Base-by-base conservation (phyloP, 176 grass and related monocot genomes). In the Neostapfia colusana region DNA sequence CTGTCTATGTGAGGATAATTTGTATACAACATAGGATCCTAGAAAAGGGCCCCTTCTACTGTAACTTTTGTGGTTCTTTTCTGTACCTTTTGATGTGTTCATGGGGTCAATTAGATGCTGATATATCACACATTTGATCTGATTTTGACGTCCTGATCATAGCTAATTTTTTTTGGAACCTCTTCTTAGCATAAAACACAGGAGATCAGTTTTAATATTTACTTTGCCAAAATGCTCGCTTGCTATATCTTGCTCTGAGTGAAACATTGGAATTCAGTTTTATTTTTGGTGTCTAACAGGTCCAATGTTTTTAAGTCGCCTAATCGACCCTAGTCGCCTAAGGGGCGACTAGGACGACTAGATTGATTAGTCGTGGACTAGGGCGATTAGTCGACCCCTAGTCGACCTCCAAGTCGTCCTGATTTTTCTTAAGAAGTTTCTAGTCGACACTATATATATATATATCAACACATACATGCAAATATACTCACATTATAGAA, bases 181-280 rank as follows among this genome's bases (percentile, higher is more conserved):
- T 64, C 18, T 36, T 76, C 63, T 76, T 76, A 13, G 28, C 26
- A 64, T 27, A 77, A 20, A 64, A 49, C 38, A 6, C 23, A 46
- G 2, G 57, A 27, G 20, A 46, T 20, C 5, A 0, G 35, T 25
- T 69, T 67, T 77, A 6, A 48, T 70, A 42, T 26, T 72, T 71
- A 6, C 48, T 70, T 74, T 79, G 3, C 51, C 42, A 59, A 72
- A 53, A 44, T 68, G 18, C 27, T 40, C 79, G 35, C 50, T 66
- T 59, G 68, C 28, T 8, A 63, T 38, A 73, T 82, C 17, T 41
- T 49, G 40, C 50, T 28, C 41, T 67, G 14, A 34, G 25, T 12
- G n/a, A 82, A 72, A 21, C 27, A 21, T 1, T 34, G 61, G 2
- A 58, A 11, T 78, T 37, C 39, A 31, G 3, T 73, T 57, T 17